Evolutionary conservation across 2,329 filamentous ascomycete genomes (phyloP).

Genomic region (Ceratocystis eucalypticola): DNA sequence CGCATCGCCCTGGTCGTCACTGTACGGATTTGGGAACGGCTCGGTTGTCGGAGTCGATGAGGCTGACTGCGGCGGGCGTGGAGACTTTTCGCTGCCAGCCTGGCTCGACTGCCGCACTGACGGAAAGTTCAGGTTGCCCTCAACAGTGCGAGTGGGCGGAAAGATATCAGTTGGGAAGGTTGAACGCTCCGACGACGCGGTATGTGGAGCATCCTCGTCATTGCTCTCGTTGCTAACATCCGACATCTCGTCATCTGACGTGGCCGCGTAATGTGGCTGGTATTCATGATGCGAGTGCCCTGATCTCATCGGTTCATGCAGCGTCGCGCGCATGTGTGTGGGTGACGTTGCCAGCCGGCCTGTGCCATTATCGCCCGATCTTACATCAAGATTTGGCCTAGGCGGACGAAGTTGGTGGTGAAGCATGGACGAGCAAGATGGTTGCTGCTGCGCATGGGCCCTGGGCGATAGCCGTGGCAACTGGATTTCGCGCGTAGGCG

Average conservation of each 20-base stretch:
- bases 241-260: background rate
- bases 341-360: slow-evolving; percentile 50
- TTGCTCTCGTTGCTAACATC: background rate
- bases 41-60: slow-evolving; percentile 8
- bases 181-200: background rate
- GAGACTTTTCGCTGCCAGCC: background rate
- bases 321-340: slow-evolving; percentile 23
- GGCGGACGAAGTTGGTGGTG: slow-evolving; percentile 22
- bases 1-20: slow-evolving; percentile 29
- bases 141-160: slow-evolving; percentile 11
- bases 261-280: slow-evolving; percentile 14
- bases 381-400: slow-evolving; percentile 30
- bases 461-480: background rate
- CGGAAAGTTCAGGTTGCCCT: slow-evolving; percentile 12
- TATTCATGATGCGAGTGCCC: slow-evolving; percentile 19
- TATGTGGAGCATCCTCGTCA: background rate
- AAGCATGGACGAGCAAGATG: background rate
- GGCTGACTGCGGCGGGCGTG: background rate
- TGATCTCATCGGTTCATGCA: background rate
- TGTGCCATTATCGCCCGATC: slow-evolving; percentile 42
- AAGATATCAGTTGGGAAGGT: slow-evolving; percentile 16
- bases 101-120: slow-evolving; percentile 1
- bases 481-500: background rate
- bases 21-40: slow-evolving; percentile 16
- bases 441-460: background rate